These are phyloP conservation scores for Starmerella cellae DNA, from an alignment of 805 yeast species.

Conservation along the genomic window DNA sequence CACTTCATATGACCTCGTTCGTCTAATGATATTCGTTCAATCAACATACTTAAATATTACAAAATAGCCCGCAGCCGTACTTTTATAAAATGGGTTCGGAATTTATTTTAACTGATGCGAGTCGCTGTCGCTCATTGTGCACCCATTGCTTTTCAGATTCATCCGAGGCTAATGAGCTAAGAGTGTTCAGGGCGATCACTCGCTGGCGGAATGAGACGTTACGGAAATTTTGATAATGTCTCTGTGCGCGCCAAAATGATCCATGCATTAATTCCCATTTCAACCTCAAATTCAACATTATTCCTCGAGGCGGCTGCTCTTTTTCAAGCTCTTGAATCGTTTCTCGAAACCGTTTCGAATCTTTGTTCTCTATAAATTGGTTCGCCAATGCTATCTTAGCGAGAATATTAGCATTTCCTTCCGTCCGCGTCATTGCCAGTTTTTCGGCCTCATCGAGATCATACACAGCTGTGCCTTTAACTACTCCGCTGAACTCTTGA, in stretches of 20 bases:
- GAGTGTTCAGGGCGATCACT: slow-evolving; percentile 12
- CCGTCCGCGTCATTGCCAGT: neutral
- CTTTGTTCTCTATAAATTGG: slow-evolving; percentile 10
- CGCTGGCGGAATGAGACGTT: slow-evolving; percentile 12
- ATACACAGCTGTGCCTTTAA: slow-evolving; percentile 5
- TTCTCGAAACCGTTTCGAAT: neutral
- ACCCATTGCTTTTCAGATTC: slow-evolving; percentile 10
- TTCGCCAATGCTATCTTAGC: slow-evolving; percentile 10
- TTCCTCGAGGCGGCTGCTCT: slow-evolving; percentile 6
- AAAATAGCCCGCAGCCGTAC: neutral
- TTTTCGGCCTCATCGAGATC: slow-evolving; percentile 4
- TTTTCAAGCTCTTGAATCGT: neutral
- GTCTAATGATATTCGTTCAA: neutral
- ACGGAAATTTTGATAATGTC: slow-evolving; percentile 15
- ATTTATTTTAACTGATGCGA: neutral
- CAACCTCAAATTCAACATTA: slow-evolving; percentile 14
- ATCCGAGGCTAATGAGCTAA: slow-evolving; percentile 4
- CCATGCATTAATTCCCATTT: slow-evolving; percentile 20
- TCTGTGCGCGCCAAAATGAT: slow-evolving; percentile 12
- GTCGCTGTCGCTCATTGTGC: slow-evolving; percentile 5
- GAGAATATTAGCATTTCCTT: neutral
- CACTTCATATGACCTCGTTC: neutral
- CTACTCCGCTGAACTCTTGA: slow-evolving; percentile 13
- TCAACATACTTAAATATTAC: neutral
- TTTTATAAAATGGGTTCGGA: neutral